Evolutionary conservation across 1,284 basidiomycete genomes (phyloP).

Genomic region (Marasmius tenuissimus): DNA sequence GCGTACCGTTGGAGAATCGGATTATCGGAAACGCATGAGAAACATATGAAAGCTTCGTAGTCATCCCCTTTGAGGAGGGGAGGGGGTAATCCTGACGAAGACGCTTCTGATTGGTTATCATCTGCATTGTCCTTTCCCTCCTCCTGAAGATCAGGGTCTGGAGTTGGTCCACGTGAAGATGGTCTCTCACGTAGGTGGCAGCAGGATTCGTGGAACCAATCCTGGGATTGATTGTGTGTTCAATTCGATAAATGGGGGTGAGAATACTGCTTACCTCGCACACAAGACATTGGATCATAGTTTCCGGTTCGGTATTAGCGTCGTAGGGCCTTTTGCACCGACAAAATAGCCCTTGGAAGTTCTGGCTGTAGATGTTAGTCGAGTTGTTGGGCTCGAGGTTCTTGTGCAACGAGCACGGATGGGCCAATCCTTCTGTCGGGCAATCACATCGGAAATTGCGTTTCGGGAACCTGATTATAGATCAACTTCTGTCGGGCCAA

Average conservation of each 20-base stretch:
- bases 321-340: slow-evolving; percentile 71
- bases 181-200: slow-evolving; percentile 72
- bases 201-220: slow-evolving; percentile 87
- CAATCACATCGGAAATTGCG: slow-evolving; percentile 80
- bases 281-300: slow-evolving; percentile 81
- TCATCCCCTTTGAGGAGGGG: slow-evolving; percentile 61
- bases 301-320: slow-evolving; percentile 67
- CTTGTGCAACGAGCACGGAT: slow-evolving; percentile 62
- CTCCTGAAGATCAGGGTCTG: slow-evolving; percentile 21
- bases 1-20: slow-evolving; percentile 58
- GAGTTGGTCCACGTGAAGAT: slow-evolving; percentile 43
- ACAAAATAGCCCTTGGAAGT: slow-evolving; percentile 70
- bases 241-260: slow-evolving; percentile 5
- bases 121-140: slow-evolving; percentile 34
- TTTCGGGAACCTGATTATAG: slow-evolving; percentile 63
- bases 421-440: slow-evolving; percentile 60
- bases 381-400: slow-evolving; percentile 51
- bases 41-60: slow-evolving; percentile 74
- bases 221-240: slow-evolving; percentile 40
- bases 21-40: slow-evolving; percentile 56
- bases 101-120: slow-evolving; percentile 58
- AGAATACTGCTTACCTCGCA: slow-evolving; percentile 62
- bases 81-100: slow-evolving; percentile 63
- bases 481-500: slow-evolving; percentile 1
- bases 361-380: slow-evolving; percentile 66